phyloP scores from a whole-genome alignment of 2,329 filamentous ascomycete species.

The Keithomyces neogunnii region DNA sequence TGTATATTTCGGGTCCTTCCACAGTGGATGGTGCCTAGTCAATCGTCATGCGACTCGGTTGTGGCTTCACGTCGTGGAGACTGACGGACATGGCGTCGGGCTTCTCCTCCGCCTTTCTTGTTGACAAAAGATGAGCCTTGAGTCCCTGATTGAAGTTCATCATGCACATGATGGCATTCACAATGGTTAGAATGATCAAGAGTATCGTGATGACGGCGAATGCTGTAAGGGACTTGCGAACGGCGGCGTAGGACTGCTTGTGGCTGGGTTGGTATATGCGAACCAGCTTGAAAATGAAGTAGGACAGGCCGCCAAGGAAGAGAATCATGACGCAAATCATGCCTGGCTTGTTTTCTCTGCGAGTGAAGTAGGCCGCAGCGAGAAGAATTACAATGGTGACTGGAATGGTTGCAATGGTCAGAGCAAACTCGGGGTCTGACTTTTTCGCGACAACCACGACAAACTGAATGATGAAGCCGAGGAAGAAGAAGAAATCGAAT shows the following conservation, averaged over 20 bases:
- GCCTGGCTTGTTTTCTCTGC: constrained; percentile 70
- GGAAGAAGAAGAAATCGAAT: constrained; percentile 99
- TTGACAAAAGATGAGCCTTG: constrained; percentile 71
- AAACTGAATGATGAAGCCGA: constrained; percentile 97
- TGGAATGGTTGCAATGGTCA: constrained; percentile 85
- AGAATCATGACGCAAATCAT: constrained; percentile 73
- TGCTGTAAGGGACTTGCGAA: constrained; percentile 77
- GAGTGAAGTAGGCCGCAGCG: constrained; percentile 75
- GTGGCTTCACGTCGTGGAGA: constrained; percentile 48
- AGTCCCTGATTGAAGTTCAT: constrained; percentile 84
- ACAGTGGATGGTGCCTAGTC: constrained; percentile 31
- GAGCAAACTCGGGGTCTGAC: constrained; percentile 65
- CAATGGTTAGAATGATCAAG: constrained; percentile 80
- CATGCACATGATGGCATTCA: constrained; percentile 80
- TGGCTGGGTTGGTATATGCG: constrained; percentile 75
- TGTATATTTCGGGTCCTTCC: not conserved
- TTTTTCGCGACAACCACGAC: constrained; percentile 75
- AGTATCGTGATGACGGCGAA: constrained; percentile 92
- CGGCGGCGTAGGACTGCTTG: constrained; percentile 59
- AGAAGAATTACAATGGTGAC: constrained; percentile 85
- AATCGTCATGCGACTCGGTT: constrained; percentile 52
- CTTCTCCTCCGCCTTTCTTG: constrained; percentile 41
- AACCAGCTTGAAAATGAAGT: constrained; percentile 97
- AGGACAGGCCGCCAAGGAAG: constrained; percentile 81
- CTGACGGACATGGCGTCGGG: constrained; percentile 47